Evolutionary conservation across 2,329 filamentous ascomycete species (phyloP), one percentile per base, ranked within the genome.

Genomic region (Zymoseptoria tritici): DNA sequence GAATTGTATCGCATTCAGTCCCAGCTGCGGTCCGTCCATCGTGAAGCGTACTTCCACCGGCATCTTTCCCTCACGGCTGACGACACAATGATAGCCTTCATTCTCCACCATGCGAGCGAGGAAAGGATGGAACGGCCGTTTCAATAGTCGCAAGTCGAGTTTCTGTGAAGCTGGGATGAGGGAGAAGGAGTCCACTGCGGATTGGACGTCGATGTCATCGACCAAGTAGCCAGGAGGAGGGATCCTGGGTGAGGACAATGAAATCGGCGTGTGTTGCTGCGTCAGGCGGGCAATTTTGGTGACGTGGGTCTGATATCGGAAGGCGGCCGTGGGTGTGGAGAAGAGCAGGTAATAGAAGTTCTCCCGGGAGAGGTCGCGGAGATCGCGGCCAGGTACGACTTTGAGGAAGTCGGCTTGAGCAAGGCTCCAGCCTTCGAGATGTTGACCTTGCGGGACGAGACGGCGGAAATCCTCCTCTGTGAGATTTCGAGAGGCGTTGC

Each of bases 321-420:
- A 71, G 0, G 88, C 88, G 11, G 85, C 82, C n/a, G 78, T 75
- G 19, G 76, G 69, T 21, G 78, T 81, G 62, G 81, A 78, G 77
- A 92, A 93, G 57, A 89, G 78, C 58, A 93, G 76, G 73, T 83
- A 86, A 75, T 91, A 92, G 67, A 80, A 80, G 60, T 84, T 85
- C 1, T 82, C 73, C 3, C 85, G 82, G 59, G 84, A 82, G 55
- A 90, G 79, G 9, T 86, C 89, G 58, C 78, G 71, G 3, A 82
- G 79, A 68, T 89, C 80, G 62, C 87, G 85, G 52, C 80, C 82
- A 62, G 88, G 88, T 22, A 89, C 80, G 49, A 88, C 81, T 78
- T 67, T 60, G 42, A 66, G 19, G 31, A 90, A 84, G 26, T 84
- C 83, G 58, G 79, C 80, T 9, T 75, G 70, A 19, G 72, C 68